phyloP scores from a whole-genome alignment of 2,329 filamentous ascomycete genomes.

The Aspergillus sp. region DNA sequence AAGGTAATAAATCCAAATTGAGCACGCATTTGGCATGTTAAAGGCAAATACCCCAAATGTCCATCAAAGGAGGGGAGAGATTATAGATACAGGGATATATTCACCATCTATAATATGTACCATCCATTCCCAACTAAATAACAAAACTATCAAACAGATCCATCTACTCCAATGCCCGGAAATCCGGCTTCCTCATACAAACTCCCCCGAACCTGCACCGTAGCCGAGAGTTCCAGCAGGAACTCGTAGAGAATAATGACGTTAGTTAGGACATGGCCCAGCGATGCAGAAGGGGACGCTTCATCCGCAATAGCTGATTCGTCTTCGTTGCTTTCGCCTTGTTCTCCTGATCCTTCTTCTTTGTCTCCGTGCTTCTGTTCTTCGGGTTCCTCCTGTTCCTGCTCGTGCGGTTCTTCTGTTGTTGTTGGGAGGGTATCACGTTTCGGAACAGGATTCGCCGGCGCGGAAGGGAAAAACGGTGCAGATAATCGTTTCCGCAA shows the following conservation, averaged over 20 bases:
- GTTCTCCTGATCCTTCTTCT: not conserved
- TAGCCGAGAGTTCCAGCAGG: slow-evolving; percentile 65
- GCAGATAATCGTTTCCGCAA: slow-evolving; percentile 30
- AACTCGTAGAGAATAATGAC: slow-evolving; percentile 74
- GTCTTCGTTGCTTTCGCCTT: slow-evolving; percentile 6
- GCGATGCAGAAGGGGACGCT: slow-evolving; percentile 50
- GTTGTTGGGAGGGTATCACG: not conserved
- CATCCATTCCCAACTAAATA: not conserved
- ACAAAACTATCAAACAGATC: not conserved
- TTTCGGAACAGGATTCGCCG: slow-evolving; percentile 1
- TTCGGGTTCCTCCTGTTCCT: not conserved
- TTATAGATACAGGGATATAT: too few relatives aligned
- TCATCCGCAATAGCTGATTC: slow-evolving; percentile 17
- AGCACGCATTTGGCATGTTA: too few relatives aligned
- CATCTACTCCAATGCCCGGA: slow-evolving; percentile 6
- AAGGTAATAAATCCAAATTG: too few relatives aligned
- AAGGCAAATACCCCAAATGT: too few relatives aligned
- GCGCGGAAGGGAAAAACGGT: slow-evolving; percentile 18
- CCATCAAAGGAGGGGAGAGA: too few relatives aligned
- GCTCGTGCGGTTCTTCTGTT: not conserved
- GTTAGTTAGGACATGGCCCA: slow-evolving; percentile 75
- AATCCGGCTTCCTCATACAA: slow-evolving; percentile 71
- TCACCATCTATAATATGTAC: not conserved
- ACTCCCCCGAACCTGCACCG: slow-evolving; percentile 67
- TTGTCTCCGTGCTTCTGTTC: not conserved